A percentile compares a stretch with the other conserved stretches of the same genome.
These are phyloP conservation scores for Andalucia godoyi DNA, from an alignment of 78 protist genomes.

Conservation along the genomic window DNA sequence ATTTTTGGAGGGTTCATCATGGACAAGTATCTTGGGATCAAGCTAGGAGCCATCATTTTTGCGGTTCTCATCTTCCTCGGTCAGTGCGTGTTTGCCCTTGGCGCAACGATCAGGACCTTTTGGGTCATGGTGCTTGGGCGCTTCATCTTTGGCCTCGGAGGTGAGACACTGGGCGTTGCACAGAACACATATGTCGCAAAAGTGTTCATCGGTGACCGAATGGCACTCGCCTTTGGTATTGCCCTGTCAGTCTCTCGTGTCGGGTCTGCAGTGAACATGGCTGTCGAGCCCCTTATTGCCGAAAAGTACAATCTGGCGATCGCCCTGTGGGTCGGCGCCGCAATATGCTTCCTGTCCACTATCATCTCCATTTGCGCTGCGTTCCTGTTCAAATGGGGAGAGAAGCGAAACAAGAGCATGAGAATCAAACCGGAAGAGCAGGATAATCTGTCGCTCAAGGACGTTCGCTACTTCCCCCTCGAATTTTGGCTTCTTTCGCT, in stretches of 20 bases:
- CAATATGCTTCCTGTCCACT: background rate
- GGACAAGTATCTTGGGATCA: slow-evolving; percentile 11
- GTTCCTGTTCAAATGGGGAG: background rate
- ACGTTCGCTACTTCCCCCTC: background rate
- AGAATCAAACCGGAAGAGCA: background rate
- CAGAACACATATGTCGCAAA: slow-evolving; percentile 3
- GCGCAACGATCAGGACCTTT: background rate
- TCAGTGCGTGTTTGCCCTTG: background rate
- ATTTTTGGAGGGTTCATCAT: slow-evolving; percentile 12
- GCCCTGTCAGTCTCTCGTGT: slow-evolving; percentile 5
- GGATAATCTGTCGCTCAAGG: background rate
- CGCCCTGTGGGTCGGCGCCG: background rate
- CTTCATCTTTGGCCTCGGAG: slow-evolving; percentile 13
- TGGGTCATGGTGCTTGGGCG: background rate
- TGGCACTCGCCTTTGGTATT: slow-evolving; percentile 4
- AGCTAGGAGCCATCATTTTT: background rate
- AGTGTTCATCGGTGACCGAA: slow-evolving; percentile 11
- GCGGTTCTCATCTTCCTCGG: background rate
- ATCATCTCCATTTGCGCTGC: background rate
- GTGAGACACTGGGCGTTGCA: slow-evolving; percentile 9
- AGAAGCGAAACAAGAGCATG: background rate
- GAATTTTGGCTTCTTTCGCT: slow-evolving; percentile 2
- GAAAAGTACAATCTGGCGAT: background rate
- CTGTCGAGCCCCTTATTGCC: background rate
- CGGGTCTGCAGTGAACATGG: slow-evolving; percentile 7